Conservation (phyloP, 257 asterid species). For the Lantana camara region DNA sequence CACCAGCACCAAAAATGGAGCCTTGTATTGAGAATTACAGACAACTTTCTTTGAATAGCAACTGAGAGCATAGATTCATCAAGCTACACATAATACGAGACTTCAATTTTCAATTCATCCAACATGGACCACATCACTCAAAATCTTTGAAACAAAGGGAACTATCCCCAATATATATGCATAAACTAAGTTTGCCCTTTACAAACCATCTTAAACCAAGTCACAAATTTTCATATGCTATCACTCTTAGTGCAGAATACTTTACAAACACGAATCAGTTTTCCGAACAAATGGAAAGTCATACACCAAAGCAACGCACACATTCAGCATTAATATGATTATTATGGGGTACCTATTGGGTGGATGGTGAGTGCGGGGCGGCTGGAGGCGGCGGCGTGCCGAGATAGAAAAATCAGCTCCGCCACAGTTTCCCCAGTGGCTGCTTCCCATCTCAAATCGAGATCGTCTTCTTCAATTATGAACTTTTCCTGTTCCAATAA, state of each 20-base stretch:
- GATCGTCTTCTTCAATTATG: conserved; percentile 73
- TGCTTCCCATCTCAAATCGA: conserved; percentile 80
- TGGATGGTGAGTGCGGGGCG: conserved; percentile 90
- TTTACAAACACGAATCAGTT: background rate
- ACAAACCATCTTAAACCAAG: background rate
- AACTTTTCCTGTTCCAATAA: conserved; percentile 68
- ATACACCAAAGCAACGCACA: background rate
- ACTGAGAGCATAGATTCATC: background rate
- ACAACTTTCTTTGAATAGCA: background rate
- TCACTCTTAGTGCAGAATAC: too few relatives aligned
- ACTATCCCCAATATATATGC: background rate
- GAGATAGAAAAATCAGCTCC: conserved; percentile 80
- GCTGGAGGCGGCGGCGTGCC: conserved; percentile 76
- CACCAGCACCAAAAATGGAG: background rate
- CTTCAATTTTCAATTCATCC: too few relatives aligned
- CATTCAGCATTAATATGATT: background rate
- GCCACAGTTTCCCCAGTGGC: conserved; percentile 69
- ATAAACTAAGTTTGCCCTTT: background rate
- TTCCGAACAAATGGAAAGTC: background rate
- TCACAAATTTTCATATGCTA: too few relatives aligned
- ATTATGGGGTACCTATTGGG: conserved; percentile 58
- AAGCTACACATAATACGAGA: background rate
- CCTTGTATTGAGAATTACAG: background rate
- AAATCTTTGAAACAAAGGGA: background rate
- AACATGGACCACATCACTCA: too few relatives aligned